Evolutionary conservation across 1,284 basidiomycete species (phyloP), one percentile per base, ranked within the genome.

Genomic region (Trametes polyzona): DNA sequence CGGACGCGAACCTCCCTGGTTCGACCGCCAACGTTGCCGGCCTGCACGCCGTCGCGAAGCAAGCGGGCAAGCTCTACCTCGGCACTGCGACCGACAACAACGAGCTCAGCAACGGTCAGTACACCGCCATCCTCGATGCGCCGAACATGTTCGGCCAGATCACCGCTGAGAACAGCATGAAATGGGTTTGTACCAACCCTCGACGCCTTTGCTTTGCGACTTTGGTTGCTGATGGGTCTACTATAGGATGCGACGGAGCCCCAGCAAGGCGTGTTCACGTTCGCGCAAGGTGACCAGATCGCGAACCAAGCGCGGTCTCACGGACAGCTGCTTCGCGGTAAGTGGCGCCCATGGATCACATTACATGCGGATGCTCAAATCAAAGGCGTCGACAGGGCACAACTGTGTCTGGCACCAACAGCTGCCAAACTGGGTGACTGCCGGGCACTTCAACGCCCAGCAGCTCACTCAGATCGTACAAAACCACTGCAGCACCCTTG

Each of bases 81-180:
- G 84, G 84, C 26, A 76, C 79, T 14, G 83, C 83, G n/a, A 84
- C 83, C 0, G 82, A 83, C 68, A 84, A 84, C 65, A 73, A 75
- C 3, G 81, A 83, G 65, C 69, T 84, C 30, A 74, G 67, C 2
- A 78, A 85, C 59, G 58, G 68, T 0, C 61, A 78, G 6, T 86
- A 84, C 63, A 69, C 75, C 30, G 62, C 65, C 11, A 70, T 73
- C 57, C 69, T 83, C 52, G 73, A 73, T 59, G 74, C 83, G 62
- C 74, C 69, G 21, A 65, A 68, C 8, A 73, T 78, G 57, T 84
- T 84, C 62, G 74, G 74, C 33, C 79, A 82, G 61, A 70, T 83
- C 44, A 84, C 83, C 6, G 75, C 82, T 4, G 80, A 74, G 21
- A 83, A 83, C 66, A 79, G 76, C 59, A 80, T 83, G 81, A 83